Evolutionary conservation across 805 yeast genomes (phyloP), one percentile per base, ranked within the genome.

Genomic region (Zygoascus ofunaensis): DNA sequence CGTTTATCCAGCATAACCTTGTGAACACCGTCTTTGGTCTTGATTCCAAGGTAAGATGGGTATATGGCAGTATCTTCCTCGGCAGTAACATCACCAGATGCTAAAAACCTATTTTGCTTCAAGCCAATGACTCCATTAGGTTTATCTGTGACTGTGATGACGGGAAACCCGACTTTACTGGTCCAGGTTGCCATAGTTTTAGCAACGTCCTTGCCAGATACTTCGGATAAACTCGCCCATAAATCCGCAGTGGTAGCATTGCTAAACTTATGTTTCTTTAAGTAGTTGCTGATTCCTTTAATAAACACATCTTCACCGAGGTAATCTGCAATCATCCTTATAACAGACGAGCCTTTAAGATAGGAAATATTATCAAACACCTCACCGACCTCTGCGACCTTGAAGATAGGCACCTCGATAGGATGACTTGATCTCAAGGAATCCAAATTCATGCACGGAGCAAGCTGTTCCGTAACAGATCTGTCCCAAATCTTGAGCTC

Each of bases 401-500:
- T 73, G 60, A 77, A 74, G 23, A 85, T 85, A 15, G 90, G 87
- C 33, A 84, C 90, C 63, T 84, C 89, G 52, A 84, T 79, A 36
- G 94, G 92, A 61, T 84, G 94, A 22, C 92, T 82, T 3, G 87
- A 78, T 62, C 94, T 77, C 49, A 84, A 70, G 7, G 84, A 73
- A 61, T 84, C 94, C 53, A 84, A 70, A 4, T 70, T 61, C 57
- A 84, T 71, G 17, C 92, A 94, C 49, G 69, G 71, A 62, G 82
- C 87, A 55, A 83, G 73, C 49, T 82, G 74, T 54, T 81, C 89
- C 14, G 82, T 69, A 26, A 82, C 90, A 55, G 82, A 84, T 41
- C 74, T 73, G 59, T 82, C 84, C 85, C 87, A 84, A 33, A 84
- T 90, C 58, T 81, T 80, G 90, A 92, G 84, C 51, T 82, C 87